Evolutionary conservation across 106 monocot genomes (phyloP).

Genomic region (Dendrobium officinale): DNA sequence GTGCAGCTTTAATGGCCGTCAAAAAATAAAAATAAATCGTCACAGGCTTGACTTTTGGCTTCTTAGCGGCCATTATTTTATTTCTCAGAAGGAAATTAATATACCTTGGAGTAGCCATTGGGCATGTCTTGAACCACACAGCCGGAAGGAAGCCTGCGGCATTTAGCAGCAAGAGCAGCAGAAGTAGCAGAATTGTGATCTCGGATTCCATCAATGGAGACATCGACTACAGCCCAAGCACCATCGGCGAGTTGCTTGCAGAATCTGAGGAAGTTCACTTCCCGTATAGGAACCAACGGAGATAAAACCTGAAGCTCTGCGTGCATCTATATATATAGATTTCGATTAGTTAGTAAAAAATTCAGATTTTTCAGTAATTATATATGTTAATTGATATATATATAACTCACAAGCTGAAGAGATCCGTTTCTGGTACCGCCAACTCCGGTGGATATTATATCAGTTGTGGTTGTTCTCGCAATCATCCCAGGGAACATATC

Average conservation of each 20-base stretch:
- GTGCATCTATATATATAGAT: conserved; percentile 33
- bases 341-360: background rate
- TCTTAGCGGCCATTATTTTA: background rate
- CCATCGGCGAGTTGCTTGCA: conserved; percentile 73
- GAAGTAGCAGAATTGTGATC: conserved; percentile 12
- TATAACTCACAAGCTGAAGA: conserved; percentile 67
- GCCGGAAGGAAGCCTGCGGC: conserved; percentile 68
- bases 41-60: background rate
- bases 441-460: conserved; percentile 58
- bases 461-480: conserved; percentile 45
- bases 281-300: conserved; percentile 64
- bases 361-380: background rate
- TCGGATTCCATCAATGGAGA: conserved; percentile 44
- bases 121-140: conserved; percentile 79
- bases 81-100: too few species aligned
- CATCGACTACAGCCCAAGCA: conserved; percentile 73
- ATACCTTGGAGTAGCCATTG: conserved; percentile 83
- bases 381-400: background rate
- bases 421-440: conserved; percentile 65
- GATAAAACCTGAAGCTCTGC: conserved; percentile 88
- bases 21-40: background rate
- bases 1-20: background rate
- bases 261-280: conserved; percentile 61
- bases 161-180: conserved; percentile 13
- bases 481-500: conserved; percentile 88